Evolutionary conservation across 805 yeast species (phyloP).

Genomic region (Wickerhamomyces strasburgensis): DNA sequence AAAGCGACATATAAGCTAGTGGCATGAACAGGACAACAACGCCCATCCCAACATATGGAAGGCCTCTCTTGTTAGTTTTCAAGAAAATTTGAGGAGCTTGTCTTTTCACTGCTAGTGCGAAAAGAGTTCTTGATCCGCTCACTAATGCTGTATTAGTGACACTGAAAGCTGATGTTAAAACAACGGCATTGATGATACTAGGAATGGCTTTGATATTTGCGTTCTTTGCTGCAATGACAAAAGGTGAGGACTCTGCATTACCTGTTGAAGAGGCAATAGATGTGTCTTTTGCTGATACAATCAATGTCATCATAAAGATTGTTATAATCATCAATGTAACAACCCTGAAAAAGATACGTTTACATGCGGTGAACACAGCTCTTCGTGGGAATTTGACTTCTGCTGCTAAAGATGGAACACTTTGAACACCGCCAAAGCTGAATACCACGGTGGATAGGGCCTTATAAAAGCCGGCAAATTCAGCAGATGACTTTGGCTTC

Average conservation of each 20-base stretch:
- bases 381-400: constrained; percentile 53
- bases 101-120: constrained; percentile 31
- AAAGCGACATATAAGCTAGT: constrained; percentile 30
- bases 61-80: constrained; percentile 28
- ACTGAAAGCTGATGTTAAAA: constrained; percentile 35
- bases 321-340: constrained; percentile 25
- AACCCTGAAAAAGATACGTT: constrained; percentile 28
- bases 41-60: constrained; percentile 28
- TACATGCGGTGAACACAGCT: constrained; percentile 54
- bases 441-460: constrained; percentile 56
- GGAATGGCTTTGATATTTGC: constrained; percentile 37
- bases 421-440: constrained; percentile 53
- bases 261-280: constrained; percentile 26
- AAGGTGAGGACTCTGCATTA: constrained; percentile 32
- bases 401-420: constrained; percentile 46
- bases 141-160: constrained; percentile 29
- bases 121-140: constrained; percentile 29
- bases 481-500: constrained; percentile 40
- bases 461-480: constrained; percentile 57
- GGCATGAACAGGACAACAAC: constrained; percentile 28
- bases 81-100: constrained; percentile 34
- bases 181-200: constrained; percentile 32
- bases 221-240: constrained; percentile 40
- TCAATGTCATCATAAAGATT: constrained; percentile 28
- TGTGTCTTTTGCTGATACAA: constrained; percentile 28